Evolutionary conservation across 768 basidiomycete genomes (phyloP).

Genomic region (Rhizopogon sp.): DNA sequence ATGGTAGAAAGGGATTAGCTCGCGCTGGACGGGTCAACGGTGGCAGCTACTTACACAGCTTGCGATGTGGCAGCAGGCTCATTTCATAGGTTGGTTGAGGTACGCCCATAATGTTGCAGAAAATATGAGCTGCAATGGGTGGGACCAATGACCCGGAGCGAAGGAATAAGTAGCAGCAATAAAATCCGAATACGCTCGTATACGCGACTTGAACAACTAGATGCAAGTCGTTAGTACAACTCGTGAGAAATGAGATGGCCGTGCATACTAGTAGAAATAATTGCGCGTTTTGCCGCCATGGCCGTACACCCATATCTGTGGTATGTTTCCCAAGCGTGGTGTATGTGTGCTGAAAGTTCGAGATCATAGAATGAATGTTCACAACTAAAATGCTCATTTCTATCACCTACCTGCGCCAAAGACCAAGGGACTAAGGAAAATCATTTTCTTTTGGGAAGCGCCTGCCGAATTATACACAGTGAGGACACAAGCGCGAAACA

Average conservation of each 20-base stretch:
- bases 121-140: slow-evolving; percentile 75
- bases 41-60: slow-evolving; percentile 39
- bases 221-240: background rate
- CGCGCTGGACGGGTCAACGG: slow-evolving; percentile 1
- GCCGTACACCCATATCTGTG: slow-evolving; percentile 64
- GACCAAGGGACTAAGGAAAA: slow-evolving; percentile 77
- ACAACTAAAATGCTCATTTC: background rate
- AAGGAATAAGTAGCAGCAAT: slow-evolving; percentile 80
- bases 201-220: slow-evolving; percentile 85
- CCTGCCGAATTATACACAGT: slow-evolving; percentile 67
- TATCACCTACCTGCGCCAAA: slow-evolving; percentile 76
- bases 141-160: slow-evolving; percentile 81
- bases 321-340: slow-evolving; percentile 89
- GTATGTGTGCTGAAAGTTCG: slow-evolving; percentile 66
- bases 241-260: background rate
- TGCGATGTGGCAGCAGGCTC: slow-evolving; percentile 42
- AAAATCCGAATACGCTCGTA: slow-evolving; percentile 91
- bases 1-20: slow-evolving; percentile 4
- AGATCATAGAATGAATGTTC: background rate
- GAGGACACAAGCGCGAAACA: slow-evolving; percentile 84
- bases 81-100: slow-evolving; percentile 65
- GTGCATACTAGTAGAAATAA: slow-evolving; percentile 47
- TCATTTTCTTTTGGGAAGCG: slow-evolving; percentile 49
- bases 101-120: slow-evolving; percentile 94
- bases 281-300: slow-evolving; percentile 60